A percentile compares a stretch with the other conserved stretches of the same genome.
These are phyloP conservation scores for Naematelia encephala DNA, from an alignment of 768 basidiomycete genomes.

Conservation along the genomic window DNA sequence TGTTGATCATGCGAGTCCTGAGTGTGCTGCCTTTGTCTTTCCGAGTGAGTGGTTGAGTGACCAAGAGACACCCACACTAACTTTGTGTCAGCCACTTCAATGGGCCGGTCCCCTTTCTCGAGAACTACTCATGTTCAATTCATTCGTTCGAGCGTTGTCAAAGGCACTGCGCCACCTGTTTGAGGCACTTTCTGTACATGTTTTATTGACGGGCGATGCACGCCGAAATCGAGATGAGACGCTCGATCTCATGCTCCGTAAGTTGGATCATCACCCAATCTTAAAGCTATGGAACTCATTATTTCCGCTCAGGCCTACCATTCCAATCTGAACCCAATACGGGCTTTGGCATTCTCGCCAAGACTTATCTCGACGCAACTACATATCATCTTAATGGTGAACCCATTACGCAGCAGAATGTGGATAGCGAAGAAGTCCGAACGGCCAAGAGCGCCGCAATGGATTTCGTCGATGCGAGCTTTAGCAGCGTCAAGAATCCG, in stretches of 20 bases:
- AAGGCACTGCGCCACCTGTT: slow-evolving; percentile 83
- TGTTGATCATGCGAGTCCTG: slow-evolving; percentile 92
- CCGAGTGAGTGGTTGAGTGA: slow-evolving; percentile 66
- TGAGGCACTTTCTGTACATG: slow-evolving; percentile 87
- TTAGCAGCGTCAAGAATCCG: slow-evolving; percentile 79
- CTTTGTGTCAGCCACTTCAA: slow-evolving; percentile 63
- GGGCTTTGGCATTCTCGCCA: slow-evolving; percentile 93
- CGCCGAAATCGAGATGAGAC: slow-evolving; percentile 82
- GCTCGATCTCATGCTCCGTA: slow-evolving; percentile 81
- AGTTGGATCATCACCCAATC: no score
- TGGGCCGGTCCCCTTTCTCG: slow-evolving; percentile 97
- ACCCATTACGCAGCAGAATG: slow-evolving; percentile 60
- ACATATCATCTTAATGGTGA: slow-evolving; percentile 76
- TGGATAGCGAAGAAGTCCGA: slow-evolving; percentile 68
- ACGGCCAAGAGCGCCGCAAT: slow-evolving; percentile 83
- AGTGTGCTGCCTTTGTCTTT: slow-evolving; percentile 93
- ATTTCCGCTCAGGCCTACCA: slow-evolving; percentile 57
- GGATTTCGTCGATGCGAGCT: slow-evolving; percentile 88
- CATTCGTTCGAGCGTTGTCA: slow-evolving; percentile 86
- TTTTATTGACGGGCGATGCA: slow-evolving; percentile 86
- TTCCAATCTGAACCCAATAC: slow-evolving; percentile 97
- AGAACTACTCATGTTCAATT: slow-evolving; percentile 96
- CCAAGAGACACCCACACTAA: no score
- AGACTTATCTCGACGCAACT: slow-evolving; percentile 85
- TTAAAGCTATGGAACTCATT: no score